Percentiles rank a stretch among this genome's conserved stretches.
Evolutionary conservation across 768 basidiomycete species (phyloP).

Genomic region (Rhizopogon vinicolor): DNA sequence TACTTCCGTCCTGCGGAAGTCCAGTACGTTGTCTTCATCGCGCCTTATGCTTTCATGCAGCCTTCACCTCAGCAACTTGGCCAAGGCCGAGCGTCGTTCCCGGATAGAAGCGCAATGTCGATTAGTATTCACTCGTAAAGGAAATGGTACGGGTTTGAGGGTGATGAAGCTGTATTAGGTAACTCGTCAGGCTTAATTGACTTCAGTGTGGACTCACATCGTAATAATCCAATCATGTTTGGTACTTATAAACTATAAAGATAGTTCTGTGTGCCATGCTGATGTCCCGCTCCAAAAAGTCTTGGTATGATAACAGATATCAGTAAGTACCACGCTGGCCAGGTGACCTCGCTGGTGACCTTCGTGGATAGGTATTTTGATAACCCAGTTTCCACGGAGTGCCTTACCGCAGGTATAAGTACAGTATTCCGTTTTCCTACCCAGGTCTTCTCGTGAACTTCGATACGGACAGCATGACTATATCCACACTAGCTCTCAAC

Average conservation of each 20-base stretch:
- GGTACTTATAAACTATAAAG: not conserved
- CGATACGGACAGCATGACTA: conserved; percentile 13
- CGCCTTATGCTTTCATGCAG: conserved; percentile 26
- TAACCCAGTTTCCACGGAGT: not conserved
- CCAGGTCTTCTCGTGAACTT: not conserved
- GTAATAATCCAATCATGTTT: not conserved
- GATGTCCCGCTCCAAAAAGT: not conserved
- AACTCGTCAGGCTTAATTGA: too few relatives aligned
- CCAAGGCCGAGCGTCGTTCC: conserved; percentile 76
- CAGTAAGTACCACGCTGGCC: not conserved
- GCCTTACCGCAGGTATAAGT: not conserved
- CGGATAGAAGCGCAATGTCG: conserved; percentile 44
- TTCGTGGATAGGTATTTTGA: not conserved
- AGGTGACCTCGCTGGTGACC: not conserved
- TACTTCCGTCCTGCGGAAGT: too few relatives aligned
- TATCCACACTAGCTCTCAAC: conserved; percentile 27
- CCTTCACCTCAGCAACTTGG: conserved; percentile 73
- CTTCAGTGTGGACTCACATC: not conserved
- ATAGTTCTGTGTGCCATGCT: not conserved
- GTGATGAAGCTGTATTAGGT: too few relatives aligned
- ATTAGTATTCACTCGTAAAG: conserved; percentile 72
- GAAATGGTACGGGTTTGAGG: conserved; percentile 62
- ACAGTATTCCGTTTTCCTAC: not conserved
- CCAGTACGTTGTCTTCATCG: not conserved
- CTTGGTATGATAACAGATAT: not conserved